phyloP scores from a whole-genome alignment of 495 filamentous ascomycete genomes.

The Parachaetomium inaequale region DNA sequence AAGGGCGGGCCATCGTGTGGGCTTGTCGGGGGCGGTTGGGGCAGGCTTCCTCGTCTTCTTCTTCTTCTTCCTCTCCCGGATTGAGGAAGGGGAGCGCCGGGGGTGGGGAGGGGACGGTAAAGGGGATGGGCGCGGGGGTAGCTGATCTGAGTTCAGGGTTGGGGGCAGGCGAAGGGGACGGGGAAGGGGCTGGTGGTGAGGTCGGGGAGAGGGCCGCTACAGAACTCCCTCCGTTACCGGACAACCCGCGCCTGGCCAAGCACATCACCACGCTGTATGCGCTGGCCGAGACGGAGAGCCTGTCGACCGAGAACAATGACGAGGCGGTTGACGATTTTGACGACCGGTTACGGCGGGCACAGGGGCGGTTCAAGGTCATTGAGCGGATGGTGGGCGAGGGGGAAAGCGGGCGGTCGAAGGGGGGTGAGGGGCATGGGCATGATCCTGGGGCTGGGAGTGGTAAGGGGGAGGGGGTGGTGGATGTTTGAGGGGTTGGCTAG shows the following conservation, averaged over 20 bases:
- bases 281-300: slow-evolving; percentile 72
- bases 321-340: slow-evolving; percentile 83
- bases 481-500: neutral
- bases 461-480: neutral
- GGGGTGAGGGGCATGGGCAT: neutral
- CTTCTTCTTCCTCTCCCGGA: too few species aligned
- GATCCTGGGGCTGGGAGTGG: neutral
- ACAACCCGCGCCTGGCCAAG: slow-evolving; percentile 63
- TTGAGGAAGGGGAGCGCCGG: neutral
- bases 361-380: slow-evolving; percentile 77
- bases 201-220: neutral
- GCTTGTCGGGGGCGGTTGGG: slow-evolving; percentile 40
- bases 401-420: neutral
- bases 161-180: neutral
- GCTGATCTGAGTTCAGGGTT: neutral
- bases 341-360: slow-evolving; percentile 72
- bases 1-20: slow-evolving; percentile 83
- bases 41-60: too few species aligned
- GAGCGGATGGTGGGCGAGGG: slow-evolving; percentile 65
- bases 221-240: slow-evolving; percentile 40
- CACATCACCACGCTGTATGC: slow-evolving; percentile 70
- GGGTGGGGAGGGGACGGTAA: neutral
- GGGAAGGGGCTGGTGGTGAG: neutral
- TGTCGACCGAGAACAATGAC: slow-evolving; percentile 75
- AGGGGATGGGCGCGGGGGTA: neutral